A percentile compares a stretch with the other conserved stretches of the same genome.
Conservation (phyloP, 2,329 filamentous ascomycete genomes). For the Immersiporthe knoxdaviesiana region DNA sequence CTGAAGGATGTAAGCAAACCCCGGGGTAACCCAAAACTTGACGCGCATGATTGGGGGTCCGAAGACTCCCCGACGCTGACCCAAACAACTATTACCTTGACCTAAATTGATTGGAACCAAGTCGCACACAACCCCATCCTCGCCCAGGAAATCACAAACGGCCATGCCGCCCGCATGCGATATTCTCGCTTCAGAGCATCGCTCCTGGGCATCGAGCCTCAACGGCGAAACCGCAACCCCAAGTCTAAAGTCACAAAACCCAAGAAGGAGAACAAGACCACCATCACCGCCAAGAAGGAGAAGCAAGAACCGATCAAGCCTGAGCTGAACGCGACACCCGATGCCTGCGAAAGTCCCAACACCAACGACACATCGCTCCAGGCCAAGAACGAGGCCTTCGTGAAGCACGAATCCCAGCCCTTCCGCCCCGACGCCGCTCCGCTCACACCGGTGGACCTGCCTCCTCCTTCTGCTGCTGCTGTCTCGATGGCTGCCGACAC, state of each 20-base stretch:
- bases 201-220: conserved; percentile 52
- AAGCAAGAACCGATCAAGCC: conserved; percentile 46
- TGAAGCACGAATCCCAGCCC: conserved; percentile 32
- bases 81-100: background rate
- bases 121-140: conserved; percentile 60
- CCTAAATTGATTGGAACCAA: conserved; percentile 65
- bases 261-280: conserved; percentile 42
- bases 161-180: conserved; percentile 64
- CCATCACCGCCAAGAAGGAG: conserved; percentile 40
- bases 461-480: too few species aligned
- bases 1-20: conserved; percentile 59
- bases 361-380: conserved; percentile 32
- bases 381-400: conserved; percentile 45
- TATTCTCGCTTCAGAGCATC: conserved; percentile 56
- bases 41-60: conserved; percentile 15
- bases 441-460: conserved; percentile 39
- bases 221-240: conserved; percentile 49
- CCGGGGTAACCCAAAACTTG: background rate
- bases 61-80: conserved; percentile 29
- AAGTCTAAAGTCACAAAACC: conserved; percentile 53
- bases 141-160: conserved; percentile 58
- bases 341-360: conserved; percentile 28
- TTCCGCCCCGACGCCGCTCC: conserved; percentile 32
- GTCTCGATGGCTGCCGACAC: conserved; percentile 38
- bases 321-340: conserved; percentile 39